A percentile compares a stretch with the other conserved stretches of the same genome.
Evolutionary conservation across 495 filamentous ascomycete genomes (phyloP).

Genomic region (Jackrogersella multiformis): DNA sequence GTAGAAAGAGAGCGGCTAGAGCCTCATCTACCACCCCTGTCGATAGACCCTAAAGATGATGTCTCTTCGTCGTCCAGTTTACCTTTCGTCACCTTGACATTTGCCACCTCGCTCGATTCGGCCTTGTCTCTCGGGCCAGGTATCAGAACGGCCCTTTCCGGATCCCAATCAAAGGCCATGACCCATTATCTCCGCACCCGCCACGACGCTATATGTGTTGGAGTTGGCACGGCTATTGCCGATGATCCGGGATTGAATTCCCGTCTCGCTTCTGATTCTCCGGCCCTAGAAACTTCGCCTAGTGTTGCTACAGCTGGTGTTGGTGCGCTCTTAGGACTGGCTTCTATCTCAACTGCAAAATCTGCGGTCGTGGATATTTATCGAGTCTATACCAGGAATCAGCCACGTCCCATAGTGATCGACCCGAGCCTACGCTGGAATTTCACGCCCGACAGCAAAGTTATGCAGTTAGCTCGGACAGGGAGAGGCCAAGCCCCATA

Average conservation of each 20-base stretch:
- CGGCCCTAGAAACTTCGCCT: conserved; percentile 6
- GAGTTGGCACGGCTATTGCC: conserved; percentile 81
- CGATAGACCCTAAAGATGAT: not conserved
- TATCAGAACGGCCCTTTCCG: conserved; percentile 79
- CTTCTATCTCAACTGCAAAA: conserved; percentile 26
- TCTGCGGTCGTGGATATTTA: conserved; percentile 2
- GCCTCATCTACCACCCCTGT: conserved; percentile 41
- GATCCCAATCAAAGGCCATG: conserved; percentile 83
- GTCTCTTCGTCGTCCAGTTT: conserved; percentile 13
- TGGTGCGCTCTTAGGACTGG: conserved; percentile 44
- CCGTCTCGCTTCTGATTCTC: conserved; percentile 59
- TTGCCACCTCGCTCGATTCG: conserved; percentile 88
- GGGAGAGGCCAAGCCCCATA: conserved; percentile 77
- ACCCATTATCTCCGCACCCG: conserved; percentile 85
- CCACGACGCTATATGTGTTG: conserved; percentile 87
- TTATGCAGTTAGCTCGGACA: conserved; percentile 69
- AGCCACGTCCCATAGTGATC: conserved; percentile 81
- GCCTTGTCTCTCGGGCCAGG: conserved; percentile 78
- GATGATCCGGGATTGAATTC: conserved; percentile 89
- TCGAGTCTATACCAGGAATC: conserved; percentile 46
- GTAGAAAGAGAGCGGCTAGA: conserved; percentile 36
- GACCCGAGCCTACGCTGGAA: conserved; percentile 79
- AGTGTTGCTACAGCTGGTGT: conserved; percentile 47
- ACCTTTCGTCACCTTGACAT: conserved; percentile 75
- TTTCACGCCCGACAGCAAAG: conserved; percentile 64